Evolutionary conservation across 345 rosid species (phyloP).

Genomic region (Lenwebbia sp.): DNA sequence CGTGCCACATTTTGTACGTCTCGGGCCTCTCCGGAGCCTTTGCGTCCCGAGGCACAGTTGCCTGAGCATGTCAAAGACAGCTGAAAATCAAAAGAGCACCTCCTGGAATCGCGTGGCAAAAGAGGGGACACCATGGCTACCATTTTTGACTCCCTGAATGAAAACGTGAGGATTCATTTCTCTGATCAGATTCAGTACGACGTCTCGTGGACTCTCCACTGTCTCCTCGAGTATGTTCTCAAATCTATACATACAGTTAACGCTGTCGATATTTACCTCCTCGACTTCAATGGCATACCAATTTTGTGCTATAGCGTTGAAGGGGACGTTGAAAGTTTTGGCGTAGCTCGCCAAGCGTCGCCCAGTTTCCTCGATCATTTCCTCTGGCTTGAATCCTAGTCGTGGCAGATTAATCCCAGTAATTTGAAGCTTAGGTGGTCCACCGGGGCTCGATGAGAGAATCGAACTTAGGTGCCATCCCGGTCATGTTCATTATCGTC

Average conservation of each 20-base stretch:
- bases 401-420: not conserved
- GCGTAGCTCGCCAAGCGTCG: not conserved
- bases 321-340: not conserved
- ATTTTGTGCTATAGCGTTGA: not conserved
- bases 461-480: not conserved
- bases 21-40: not conserved
- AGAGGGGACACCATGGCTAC: not conserved
- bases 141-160: not conserved
- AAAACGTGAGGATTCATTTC: not conserved
- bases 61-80: constrained; percentile 1
- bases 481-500: not conserved
- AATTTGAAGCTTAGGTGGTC: constrained; percentile 4
- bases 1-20: not conserved
- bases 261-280: not conserved
- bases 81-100: not conserved
- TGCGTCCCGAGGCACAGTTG: not conserved
- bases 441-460: not conserved
- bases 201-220: not conserved
- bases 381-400: not conserved
- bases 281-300: not conserved
- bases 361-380: not conserved
- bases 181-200: not conserved
- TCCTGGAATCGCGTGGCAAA: not conserved
- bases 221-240: not conserved
- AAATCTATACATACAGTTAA: not conserved